A percentile compares a stretch with the other conserved stretches of the same genome.
phyloP scores from a whole-genome alignment of 768 basidiomycete species.

The Pilatotrama ljubarskyi region DNA sequence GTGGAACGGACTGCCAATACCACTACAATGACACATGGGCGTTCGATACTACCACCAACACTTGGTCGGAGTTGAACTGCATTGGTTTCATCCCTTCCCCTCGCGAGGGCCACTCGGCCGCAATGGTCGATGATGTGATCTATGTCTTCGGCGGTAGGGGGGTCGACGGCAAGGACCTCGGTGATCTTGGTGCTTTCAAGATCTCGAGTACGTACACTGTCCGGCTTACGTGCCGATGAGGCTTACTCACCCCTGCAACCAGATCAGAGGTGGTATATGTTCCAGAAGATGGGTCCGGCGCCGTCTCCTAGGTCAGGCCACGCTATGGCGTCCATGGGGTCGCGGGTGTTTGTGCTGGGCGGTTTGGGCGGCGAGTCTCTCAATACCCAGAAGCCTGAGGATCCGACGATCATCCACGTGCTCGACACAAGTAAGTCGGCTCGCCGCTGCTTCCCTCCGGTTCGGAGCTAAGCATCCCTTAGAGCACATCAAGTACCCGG shows the following conservation, averaged over 20 bases:
- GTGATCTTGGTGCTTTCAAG: slow-evolving; percentile 95
- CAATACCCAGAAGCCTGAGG: slow-evolving; percentile 69
- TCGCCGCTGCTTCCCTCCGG: neutral
- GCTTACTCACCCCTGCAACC: slow-evolving; percentile 4
- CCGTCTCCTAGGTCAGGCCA: slow-evolving; percentile 93
- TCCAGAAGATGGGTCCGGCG: slow-evolving; percentile 98
- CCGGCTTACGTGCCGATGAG: neutral
- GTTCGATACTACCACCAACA: slow-evolving; percentile 77
- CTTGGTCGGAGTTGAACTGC: slow-evolving; percentile 91
- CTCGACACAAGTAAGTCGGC: slow-evolving; percentile 85
- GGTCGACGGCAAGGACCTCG: slow-evolving; percentile 94
- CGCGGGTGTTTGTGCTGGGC: slow-evolving; percentile 89
- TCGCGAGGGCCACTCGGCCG: slow-evolving; percentile 94
- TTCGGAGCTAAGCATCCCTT: neutral
- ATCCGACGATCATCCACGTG: slow-evolving; percentile 81
- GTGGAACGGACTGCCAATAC: slow-evolving; percentile 97
- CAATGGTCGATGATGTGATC: slow-evolving; percentile 95
- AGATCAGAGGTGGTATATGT: slow-evolving; percentile 99
- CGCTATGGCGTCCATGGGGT: slow-evolving; percentile 94
- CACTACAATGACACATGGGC: slow-evolving; percentile 99
- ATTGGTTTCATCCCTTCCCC: slow-evolving; percentile 97
- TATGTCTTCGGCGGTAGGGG: slow-evolving; percentile 98
- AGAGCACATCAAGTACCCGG: slow-evolving; percentile 96
- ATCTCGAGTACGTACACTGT: slow-evolving; percentile 75
- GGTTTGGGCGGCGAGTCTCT: slow-evolving; percentile 95